Evolutionary conservation across 2,329 filamentous ascomycete genomes (phyloP).

Genomic region (Paecilomyces dactylethromorphus): DNA sequence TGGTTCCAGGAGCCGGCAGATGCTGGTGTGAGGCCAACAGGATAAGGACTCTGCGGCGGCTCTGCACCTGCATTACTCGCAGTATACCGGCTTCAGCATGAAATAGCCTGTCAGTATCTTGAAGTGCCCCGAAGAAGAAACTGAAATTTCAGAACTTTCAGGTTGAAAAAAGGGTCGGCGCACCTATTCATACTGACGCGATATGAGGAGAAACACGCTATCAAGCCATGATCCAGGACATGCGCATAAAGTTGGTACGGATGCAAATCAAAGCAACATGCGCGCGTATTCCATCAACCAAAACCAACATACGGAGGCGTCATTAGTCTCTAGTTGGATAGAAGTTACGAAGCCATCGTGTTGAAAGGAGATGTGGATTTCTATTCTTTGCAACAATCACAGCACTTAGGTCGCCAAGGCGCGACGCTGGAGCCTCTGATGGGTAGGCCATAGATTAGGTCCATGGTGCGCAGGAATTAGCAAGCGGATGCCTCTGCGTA

Average conservation of each 20-base stretch:
- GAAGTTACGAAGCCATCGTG: conserved; percentile 5
- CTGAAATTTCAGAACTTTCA: background rate
- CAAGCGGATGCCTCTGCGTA: background rate
- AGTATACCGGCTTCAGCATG: conserved; percentile 23
- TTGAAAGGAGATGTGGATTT: conserved; percentile 12
- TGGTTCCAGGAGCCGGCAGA: conserved; percentile 24
- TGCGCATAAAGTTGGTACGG: background rate
- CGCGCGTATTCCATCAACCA: conserved; percentile 4
- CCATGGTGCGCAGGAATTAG: background rate
- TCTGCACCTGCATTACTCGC: conserved; percentile 26
- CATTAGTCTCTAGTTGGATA: background rate
- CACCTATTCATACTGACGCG: conserved; percentile 34
- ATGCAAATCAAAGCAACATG: conserved; percentile 5
- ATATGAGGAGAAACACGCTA: conserved; percentile 17
- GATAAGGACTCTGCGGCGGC: conserved; percentile 21
- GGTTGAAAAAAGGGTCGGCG: conserved; percentile 11
- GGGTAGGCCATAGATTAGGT: background rate
- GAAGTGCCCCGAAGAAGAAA: conserved; percentile 2
- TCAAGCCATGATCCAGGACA: conserved; percentile 19
- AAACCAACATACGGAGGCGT: conserved; percentile 11
- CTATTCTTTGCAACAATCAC: conserved; percentile 22
- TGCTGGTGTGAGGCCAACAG: conserved; percentile 24
- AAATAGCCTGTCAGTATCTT: conserved; percentile 15
- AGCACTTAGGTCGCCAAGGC: background rate
- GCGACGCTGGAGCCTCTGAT: background rate